Evolutionary conservation across 768 basidiomycete species (phyloP), one percentile per base, ranked within the genome.

Genomic region (Russula emetica): DNA sequence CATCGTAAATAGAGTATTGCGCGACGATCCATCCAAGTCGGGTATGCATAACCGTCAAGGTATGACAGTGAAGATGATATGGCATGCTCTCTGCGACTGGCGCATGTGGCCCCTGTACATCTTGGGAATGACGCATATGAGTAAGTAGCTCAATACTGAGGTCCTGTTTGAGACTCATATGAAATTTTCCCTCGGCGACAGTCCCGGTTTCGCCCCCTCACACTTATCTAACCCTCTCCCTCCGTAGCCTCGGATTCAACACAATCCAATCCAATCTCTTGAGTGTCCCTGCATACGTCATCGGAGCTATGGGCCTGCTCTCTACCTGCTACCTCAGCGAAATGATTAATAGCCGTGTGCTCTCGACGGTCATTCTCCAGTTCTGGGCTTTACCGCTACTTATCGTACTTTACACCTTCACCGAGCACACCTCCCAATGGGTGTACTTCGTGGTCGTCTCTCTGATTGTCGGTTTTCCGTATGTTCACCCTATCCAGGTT

Each of bases 1-100:
- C 26, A 54, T 54, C 10, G 32, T 34, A 14, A 55, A 55, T 38
- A 55, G 53, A 38, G 53, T 55, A 3, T 38, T 55, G 53, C 53
- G 53, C 7, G 53, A 55, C 22, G 53, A 55, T 13, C 53, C 53
- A 24, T 38, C 34, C 53, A 55, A 55, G 36, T 55, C 54, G 10
- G 78, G 81, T 67, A 86, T 88, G 86, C 85, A 87, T 74, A 88
- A 89, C 67, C 80, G 86, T n/a, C 75, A 89, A 74, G 86, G 84
- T 16, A 74, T 88, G 5, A 75, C 76, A 5, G 53, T 77, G 9
- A 72, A 68, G 63, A 81, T 80, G 75, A 79, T 88, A 32, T 82
- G 75, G 72, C 69, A 76, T 28, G 80, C 83, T 16, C 62, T 86
- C 24, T 74, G 73, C 22, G 86, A 88, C 69, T 87, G 82, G 79